phyloP scores from a whole-genome alignment of 2,329 filamentous ascomycete species.

The Cladosporium sphaerospermum region DNA sequence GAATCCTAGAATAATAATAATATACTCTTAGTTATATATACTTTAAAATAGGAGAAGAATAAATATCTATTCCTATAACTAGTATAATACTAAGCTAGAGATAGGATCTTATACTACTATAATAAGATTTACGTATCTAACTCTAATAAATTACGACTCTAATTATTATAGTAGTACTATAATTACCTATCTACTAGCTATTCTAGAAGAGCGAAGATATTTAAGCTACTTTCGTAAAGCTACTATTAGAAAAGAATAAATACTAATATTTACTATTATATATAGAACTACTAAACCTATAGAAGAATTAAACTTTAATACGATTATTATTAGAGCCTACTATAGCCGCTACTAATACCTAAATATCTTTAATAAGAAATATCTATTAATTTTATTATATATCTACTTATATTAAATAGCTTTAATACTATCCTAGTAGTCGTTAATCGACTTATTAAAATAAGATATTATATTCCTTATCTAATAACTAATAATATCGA shows the following conservation, averaged over 20 bases:
- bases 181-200: constrained; percentile 3
- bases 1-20: not conserved
- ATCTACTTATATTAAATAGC: not conserved
- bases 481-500: constrained; percentile 1
- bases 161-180: not conserved
- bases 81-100: not conserved
- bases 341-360: not conserved
- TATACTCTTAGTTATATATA: not conserved
- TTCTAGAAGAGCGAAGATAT: not conserved
- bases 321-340: not conserved
- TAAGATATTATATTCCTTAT: constrained; percentile 12
- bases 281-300: not conserved
- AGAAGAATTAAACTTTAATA: not conserved
- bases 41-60: not conserved
- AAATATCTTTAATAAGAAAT: not conserved
- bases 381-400: not conserved
- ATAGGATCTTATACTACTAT: not conserved
- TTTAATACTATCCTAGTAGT: constrained; percentile 21
- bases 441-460: constrained; percentile 22
- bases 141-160: not conserved
- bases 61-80: not conserved
- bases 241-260: not conserved
- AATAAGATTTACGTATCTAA: not conserved
- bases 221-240: constrained; percentile 12
- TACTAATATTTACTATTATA: not conserved